These are phyloP conservation scores for Kodamaea hsintzibuensis DNA, from an alignment of 805 yeast species.

Conservation along the genomic window DNA sequence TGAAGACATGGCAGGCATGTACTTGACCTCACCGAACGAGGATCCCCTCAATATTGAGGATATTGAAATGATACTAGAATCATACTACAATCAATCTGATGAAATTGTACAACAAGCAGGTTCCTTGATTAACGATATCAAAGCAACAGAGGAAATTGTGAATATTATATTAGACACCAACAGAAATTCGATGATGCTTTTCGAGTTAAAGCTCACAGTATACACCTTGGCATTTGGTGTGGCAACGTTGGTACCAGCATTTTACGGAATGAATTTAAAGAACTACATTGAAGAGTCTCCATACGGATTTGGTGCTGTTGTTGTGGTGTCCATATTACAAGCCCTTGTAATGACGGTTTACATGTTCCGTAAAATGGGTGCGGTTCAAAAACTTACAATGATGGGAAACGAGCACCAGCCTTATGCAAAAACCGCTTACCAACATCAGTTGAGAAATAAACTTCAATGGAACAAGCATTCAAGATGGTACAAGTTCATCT, in stretches of 20 bases:
- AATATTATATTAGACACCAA: slow-evolving; percentile 90
- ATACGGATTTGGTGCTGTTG: slow-evolving; percentile 61
- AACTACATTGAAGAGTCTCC: slow-evolving; percentile 72
- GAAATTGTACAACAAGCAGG: slow-evolving; percentile 92
- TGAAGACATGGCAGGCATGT: slow-evolving; percentile 81
- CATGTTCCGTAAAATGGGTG: slow-evolving; percentile 56
- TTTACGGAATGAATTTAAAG: slow-evolving; percentile 85
- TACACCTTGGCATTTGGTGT: slow-evolving; percentile 84
- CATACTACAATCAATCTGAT: slow-evolving; percentile 89
- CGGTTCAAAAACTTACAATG: slow-evolving; percentile 69
- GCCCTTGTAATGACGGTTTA: slow-evolving; percentile 56
- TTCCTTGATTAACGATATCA: slow-evolving; percentile 76
- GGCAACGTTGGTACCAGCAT: slow-evolving; percentile 82
- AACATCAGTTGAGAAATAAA: slow-evolving; percentile 1
- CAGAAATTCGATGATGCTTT: slow-evolving; percentile 84
- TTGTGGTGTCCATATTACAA: slow-evolving; percentile 50
- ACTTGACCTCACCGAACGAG: slow-evolving; percentile 46
- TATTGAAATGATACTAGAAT: slow-evolving; percentile 82
- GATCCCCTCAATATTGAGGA: slow-evolving; percentile 56
- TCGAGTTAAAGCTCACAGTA: slow-evolving; percentile 78
- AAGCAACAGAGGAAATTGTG: slow-evolving; percentile 89
- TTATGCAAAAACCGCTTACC: not conserved
- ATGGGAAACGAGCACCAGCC: slow-evolving; percentile 27
- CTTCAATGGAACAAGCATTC: slow-evolving; percentile 11
- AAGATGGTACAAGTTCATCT: slow-evolving; percentile 24